phyloP scores from a whole-genome alignment of 164 flowering plant species.

The Stephania japonica region DNA sequence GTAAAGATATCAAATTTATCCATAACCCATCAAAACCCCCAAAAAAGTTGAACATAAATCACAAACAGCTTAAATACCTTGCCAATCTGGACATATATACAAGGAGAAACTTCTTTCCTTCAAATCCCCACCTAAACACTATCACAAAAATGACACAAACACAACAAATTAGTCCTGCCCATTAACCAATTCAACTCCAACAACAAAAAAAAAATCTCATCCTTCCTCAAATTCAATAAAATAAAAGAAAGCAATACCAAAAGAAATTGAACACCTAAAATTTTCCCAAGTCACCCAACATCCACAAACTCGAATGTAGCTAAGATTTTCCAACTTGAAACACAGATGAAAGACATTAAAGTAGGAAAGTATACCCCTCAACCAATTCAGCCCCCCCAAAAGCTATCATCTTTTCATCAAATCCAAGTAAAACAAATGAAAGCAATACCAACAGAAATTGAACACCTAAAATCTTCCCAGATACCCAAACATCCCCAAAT shows the following conservation, averaged over 20 bases:
- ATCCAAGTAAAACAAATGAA: no score
- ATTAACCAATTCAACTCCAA: background rate
- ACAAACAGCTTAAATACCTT: constrained; percentile 10
- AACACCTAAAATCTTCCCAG: background rate
- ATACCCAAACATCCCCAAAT: background rate
- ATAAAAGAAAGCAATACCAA: background rate
- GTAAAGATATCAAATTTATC: background rate
- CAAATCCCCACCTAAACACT: constrained; percentile 72
- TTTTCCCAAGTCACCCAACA: background rate
- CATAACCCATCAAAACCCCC: background rate
- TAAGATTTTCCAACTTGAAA: no score
- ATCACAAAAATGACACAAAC: background rate
- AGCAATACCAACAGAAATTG: background rate
- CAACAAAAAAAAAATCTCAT: background rate
- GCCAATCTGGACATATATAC: constrained; percentile 45
- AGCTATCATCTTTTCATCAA: no score
- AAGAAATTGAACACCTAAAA: background rate
- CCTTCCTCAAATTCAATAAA: background rate
- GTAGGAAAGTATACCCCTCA: no score
- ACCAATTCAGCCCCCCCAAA: no score
- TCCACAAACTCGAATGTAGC: background rate
- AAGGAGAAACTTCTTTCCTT: constrained; percentile 57
- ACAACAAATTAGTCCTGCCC: no score
- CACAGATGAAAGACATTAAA: no score
- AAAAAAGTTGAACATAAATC: background rate